Evolutionary conservation across 2,329 filamentous ascomycete genomes (phyloP).

Genomic region (Pseudohalonectria lignicola): DNA sequence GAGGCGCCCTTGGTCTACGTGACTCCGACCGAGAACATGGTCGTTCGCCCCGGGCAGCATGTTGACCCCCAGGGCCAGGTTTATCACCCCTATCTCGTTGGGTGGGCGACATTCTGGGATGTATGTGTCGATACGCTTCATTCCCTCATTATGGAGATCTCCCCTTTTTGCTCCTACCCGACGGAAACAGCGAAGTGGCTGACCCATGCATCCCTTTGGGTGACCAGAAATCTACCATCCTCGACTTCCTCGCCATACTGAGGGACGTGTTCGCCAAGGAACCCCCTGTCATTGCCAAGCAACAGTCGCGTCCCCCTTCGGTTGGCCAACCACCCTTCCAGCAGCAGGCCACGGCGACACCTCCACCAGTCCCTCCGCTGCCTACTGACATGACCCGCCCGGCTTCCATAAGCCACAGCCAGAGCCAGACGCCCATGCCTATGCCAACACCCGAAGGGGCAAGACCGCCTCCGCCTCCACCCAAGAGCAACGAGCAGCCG

Average conservation of each 20-base stretch:
- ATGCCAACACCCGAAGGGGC: constrained; percentile 17
- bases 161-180: not conserved
- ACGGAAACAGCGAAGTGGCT: no score
- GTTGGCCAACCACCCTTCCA: constrained; percentile 18
- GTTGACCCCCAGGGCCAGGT: constrained; percentile 87
- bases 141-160: no score
- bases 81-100: constrained; percentile 89
- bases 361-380: constrained; percentile 61
- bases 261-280: constrained; percentile 89
- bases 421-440: constrained; percentile 20
- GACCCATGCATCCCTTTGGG: constrained; percentile 3
- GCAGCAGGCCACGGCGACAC: constrained; percentile 23
- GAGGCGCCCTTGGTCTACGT: constrained; percentile 84
- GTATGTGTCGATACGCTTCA: no score
- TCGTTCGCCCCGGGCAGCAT: constrained; percentile 85
- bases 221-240: constrained; percentile 63
- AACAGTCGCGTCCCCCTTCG: constrained; percentile 25
- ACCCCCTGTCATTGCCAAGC: constrained; percentile 73
- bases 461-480: constrained; percentile 40
- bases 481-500: constrained; percentile 33
- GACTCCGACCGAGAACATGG: constrained; percentile 78
- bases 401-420: constrained; percentile 22
- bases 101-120: constrained; percentile 86
- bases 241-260: constrained; percentile 73
- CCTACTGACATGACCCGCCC: constrained; percentile 47